Conservation (phyloP, 805 yeast genomes). For the Candida nanaspora region DNA sequence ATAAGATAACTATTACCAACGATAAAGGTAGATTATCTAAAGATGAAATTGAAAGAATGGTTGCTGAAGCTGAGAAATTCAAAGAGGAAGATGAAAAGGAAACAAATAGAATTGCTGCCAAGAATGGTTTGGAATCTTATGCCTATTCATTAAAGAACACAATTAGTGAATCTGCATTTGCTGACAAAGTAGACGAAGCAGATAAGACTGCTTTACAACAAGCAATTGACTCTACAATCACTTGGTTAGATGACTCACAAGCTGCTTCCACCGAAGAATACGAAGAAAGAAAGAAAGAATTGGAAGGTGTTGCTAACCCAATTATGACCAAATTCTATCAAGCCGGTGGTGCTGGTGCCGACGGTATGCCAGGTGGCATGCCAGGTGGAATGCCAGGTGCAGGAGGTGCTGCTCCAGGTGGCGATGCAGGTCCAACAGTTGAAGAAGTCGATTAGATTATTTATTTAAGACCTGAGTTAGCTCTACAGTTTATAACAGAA, state of each 20-base stretch:
- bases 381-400: conserved; percentile 46
- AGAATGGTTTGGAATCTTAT: conserved; percentile 50
- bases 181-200: conserved; percentile 32
- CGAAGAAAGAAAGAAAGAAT: conserved; percentile 91
- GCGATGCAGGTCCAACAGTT: conserved; percentile 59
- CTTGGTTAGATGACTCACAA: conserved; percentile 92
- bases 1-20: conserved; percentile 41
- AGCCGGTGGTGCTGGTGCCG: conserved; percentile 69
- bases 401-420: conserved; percentile 26
- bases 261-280: conserved; percentile 90
- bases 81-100: conserved; percentile 58
- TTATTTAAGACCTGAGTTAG: not conserved
- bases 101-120: conserved; percentile 47
- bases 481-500: not conserved
- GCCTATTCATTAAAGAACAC: conserved; percentile 48
- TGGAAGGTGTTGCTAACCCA: conserved; percentile 93
- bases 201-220: conserved; percentile 68
- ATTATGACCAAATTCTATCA: conserved; percentile 95
- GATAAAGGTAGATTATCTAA: conserved; percentile 51
- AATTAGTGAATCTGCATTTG: conserved; percentile 30
- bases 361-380: conserved; percentile 34
- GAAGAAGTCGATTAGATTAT: conserved; percentile 67
- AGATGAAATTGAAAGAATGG: conserved; percentile 59
- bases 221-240: conserved; percentile 38
- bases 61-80: conserved; percentile 55